Percentiles rank a stretch among this genome's conserved stretches.
Conservation (phyloP, 208 protist genomes). For the Wallacemonas collosoma region DNA sequence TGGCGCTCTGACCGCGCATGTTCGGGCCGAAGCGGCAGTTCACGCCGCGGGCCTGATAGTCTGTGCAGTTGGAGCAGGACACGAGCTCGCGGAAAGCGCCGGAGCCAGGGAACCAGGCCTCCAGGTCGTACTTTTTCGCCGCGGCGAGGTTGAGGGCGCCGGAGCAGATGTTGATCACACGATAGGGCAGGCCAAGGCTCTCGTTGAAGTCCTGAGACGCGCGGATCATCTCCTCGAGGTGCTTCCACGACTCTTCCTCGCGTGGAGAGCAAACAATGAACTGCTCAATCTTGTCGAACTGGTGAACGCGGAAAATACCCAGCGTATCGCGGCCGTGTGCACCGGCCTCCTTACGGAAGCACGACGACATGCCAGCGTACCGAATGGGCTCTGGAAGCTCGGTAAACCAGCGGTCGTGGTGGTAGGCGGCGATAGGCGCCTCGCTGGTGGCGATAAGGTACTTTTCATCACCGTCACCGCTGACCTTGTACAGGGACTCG, state of each 20-base stretch:
- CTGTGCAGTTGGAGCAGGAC: conserved; percentile 99
- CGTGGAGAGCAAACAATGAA: conserved; percentile 93
- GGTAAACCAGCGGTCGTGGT: conserved; percentile 95
- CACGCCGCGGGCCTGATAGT: conserved; percentile 97
- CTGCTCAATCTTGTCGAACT: conserved; percentile 98
- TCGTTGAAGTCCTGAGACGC: conserved; percentile 95
- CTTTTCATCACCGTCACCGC: conserved; percentile 98
- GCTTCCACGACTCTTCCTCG: conserved; percentile 90
- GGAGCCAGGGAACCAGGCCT: conserved; percentile 99
- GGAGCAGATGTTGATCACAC: conserved; percentile 94
- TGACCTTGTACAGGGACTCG: conserved; percentile 99
- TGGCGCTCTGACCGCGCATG: conserved; percentile 59
- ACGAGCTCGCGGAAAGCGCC: conserved; percentile 98
- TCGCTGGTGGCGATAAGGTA: conserved; percentile 99
- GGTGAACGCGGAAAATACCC: conserved; percentile 97
- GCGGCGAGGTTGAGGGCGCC: conserved; percentile 99
- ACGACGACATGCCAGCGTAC: conserved; percentile 98
- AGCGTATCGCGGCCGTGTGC: conserved; percentile 95
- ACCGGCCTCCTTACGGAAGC: conserved; percentile 99
- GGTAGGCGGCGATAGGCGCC: conserved; percentile 98
- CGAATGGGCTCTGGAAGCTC: conserved; percentile 91
- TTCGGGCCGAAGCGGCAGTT: conserved; percentile 92
- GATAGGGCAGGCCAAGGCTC: conserved; percentile 93
- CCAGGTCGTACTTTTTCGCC: conserved; percentile 99
- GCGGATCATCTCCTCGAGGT: conserved; percentile 92